Conservation (phyloP, 805 yeast genomes). For the Candida sakaeoensis region DNA sequence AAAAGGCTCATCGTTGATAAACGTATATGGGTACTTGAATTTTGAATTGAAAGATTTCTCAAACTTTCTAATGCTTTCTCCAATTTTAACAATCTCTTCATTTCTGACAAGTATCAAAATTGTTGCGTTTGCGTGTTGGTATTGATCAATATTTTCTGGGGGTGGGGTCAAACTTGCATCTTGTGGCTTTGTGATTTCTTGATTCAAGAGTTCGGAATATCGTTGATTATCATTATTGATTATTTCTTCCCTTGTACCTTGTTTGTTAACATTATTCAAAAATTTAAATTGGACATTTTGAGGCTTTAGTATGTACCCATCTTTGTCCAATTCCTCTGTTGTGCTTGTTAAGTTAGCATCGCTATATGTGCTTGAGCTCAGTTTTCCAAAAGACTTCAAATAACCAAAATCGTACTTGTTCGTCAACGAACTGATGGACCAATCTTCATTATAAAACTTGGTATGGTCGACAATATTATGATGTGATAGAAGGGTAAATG, state of each 20-base stretch:
- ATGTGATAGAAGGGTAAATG: neutral
- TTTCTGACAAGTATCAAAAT: slow-evolving; percentile 71
- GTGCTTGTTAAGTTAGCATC: slow-evolving; percentile 2
- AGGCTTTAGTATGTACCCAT: slow-evolving; percentile 19
- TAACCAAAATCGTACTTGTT: slow-evolving; percentile 7
- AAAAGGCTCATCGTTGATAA: slow-evolving; percentile 70
- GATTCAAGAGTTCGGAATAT: slow-evolving; percentile 33
- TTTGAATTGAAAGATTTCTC: slow-evolving; percentile 65
- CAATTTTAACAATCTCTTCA: slow-evolving; percentile 48
- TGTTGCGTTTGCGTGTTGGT: slow-evolving; percentile 67
- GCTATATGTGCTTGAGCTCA: neutral
- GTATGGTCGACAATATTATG: slow-evolving; percentile 1
- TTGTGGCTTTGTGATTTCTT: slow-evolving; percentile 47
- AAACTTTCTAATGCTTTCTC: slow-evolving; percentile 53
- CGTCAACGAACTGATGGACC: slow-evolving; percentile 6
- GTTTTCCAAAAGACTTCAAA: slow-evolving; percentile 1
- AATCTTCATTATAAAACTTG: slow-evolving; percentile 6
- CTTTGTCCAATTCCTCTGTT: slow-evolving; percentile 3
- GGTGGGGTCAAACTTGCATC: slow-evolving; percentile 17
- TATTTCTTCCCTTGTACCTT: slow-evolving; percentile 29
- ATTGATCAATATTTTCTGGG: slow-evolving; percentile 20
- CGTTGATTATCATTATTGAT: slow-evolving; percentile 34
- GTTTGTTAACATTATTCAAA: slow-evolving; percentile 22
- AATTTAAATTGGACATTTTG: slow-evolving; percentile 33
- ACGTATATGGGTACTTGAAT: slow-evolving; percentile 77